Evolutionary conservation across 2,329 filamentous ascomycete species (phyloP).

Genomic region (Colletotrichum tropicicola): DNA sequence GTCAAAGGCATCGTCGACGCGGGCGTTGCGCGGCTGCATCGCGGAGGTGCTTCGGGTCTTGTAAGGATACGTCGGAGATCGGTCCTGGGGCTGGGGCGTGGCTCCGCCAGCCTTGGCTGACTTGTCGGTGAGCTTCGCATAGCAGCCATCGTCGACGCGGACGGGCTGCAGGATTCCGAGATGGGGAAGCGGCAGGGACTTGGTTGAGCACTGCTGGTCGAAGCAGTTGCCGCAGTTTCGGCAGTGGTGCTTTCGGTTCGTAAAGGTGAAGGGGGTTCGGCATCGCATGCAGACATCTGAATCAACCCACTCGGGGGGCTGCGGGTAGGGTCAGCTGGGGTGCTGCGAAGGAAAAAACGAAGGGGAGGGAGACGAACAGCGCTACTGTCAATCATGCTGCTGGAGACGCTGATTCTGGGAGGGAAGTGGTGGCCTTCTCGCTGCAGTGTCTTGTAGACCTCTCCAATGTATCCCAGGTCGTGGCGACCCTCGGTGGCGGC

Average conservation of each 20-base stretch:
- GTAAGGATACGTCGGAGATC: conserved; percentile 59
- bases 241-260: conserved; percentile 98
- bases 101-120: conserved; percentile 52
- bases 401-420: conserved; percentile 85
- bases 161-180: conserved; percentile 92
- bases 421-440: conserved; percentile 90
- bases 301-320: conserved; percentile 97
- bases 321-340: neutral
- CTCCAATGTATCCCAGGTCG: conserved; percentile 85
- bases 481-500: conserved; percentile 85
- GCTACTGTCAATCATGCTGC: conserved; percentile 97
- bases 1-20: conserved; percentile 91
- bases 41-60: conserved; percentile 72
- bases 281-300: conserved; percentile 99
- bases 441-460: conserved; percentile 85
- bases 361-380: conserved; percentile 70
- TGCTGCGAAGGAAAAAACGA: neutral
- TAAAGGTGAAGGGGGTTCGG: conserved; percentile 94
- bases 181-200: conserved; percentile 87
- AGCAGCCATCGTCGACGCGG: conserved; percentile 95
- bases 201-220: conserved; percentile 92
- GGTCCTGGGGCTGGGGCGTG: conserved; percentile 42
- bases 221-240: conserved; percentile 98
- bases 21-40: conserved; percentile 91
- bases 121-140: conserved; percentile 86